These are phyloP conservation scores for Phaseolus lunatus DNA, from an alignment of 306 rosid species.

Conservation along the genomic window DNA sequence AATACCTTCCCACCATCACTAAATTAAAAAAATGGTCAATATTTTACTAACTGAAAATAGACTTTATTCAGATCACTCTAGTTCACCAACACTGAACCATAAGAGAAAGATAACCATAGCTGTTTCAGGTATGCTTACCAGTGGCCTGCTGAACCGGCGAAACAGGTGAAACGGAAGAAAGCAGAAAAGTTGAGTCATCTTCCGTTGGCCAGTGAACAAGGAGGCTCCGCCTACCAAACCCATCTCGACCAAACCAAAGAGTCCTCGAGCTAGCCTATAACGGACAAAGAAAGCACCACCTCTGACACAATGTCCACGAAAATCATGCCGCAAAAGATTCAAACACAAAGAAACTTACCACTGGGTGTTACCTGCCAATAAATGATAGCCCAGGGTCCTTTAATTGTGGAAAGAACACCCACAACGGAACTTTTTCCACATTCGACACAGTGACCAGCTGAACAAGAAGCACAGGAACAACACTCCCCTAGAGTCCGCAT, in stretches of 20 bases:
- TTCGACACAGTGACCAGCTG: slow-evolving; percentile 35
- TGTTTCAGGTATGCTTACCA: slow-evolving; percentile 55
- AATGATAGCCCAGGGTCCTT: slow-evolving; percentile 94
- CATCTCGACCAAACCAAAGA: slow-evolving; percentile 97
- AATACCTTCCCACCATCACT: background rate
- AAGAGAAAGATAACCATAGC: slow-evolving; percentile 26
- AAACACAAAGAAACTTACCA: slow-evolving; percentile 69
- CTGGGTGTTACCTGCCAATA: slow-evolving; percentile 94
- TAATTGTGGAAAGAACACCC: slow-evolving; percentile 66
- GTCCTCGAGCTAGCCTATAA: slow-evolving; percentile 74
- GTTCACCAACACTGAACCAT: slow-evolving; percentile 16
- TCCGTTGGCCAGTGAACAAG: slow-evolving; percentile 96
- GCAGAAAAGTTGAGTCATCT: slow-evolving; percentile 71
- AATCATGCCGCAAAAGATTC: background rate
- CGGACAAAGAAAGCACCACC: slow-evolving; percentile 34
- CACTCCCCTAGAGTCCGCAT: slow-evolving; percentile 65
- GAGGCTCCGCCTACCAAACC: slow-evolving; percentile 92
- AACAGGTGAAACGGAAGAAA: slow-evolving; percentile 87
- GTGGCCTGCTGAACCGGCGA: slow-evolving; percentile 55
- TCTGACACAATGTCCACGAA: slow-evolving; percentile 19
- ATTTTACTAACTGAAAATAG: background rate
- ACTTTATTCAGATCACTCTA: slow-evolving; percentile 26
- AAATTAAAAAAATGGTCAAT: background rate
- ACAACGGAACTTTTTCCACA: slow-evolving; percentile 57
- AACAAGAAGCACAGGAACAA: slow-evolving; percentile 55